These are phyloP conservation scores for Hymenoscyphus occultus DNA, from an alignment of 2,329 filamentous ascomycete genomes.

Conservation along the genomic window DNA sequence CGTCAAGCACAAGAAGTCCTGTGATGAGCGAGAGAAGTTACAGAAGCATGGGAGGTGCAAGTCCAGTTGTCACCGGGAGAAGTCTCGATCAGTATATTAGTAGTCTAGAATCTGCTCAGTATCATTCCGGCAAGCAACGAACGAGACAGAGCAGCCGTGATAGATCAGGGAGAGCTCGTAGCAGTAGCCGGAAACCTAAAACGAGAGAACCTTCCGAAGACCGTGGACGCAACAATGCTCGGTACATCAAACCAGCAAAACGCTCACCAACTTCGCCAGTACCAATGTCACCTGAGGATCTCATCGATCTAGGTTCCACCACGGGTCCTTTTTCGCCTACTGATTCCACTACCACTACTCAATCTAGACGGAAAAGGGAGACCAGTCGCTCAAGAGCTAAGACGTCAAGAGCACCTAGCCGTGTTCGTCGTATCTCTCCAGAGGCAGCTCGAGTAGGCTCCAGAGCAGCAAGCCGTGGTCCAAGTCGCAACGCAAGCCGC, in stretches of 20 bases:
- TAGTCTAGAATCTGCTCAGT: conserved; percentile 75
- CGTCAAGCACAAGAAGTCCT: conserved; percentile 47
- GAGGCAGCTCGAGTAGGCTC: conserved; percentile 27
- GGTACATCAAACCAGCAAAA: conserved; percentile 73
- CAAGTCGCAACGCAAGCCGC: conserved; percentile 42
- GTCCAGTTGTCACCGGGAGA: conserved; percentile 57
- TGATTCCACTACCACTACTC: conserved; percentile 14
- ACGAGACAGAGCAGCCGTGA: conserved; percentile 50
- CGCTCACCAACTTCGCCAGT: conserved; percentile 88
- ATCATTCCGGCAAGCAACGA: conserved; percentile 54
- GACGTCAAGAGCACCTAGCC: conserved; percentile 37
- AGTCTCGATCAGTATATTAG: conserved; percentile 82
- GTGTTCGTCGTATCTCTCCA: conserved; percentile 31
- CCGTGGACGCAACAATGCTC: conserved; percentile 62
- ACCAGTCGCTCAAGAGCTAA: conserved; percentile 34
- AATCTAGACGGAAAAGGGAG: conserved; percentile 25
- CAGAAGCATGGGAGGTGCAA: conserved; percentile 43
- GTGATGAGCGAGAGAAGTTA: conserved; percentile 45
- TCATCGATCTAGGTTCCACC: conserved; percentile 52
- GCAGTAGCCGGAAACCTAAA: conserved; percentile 47
- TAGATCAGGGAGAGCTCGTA: conserved; percentile 44
- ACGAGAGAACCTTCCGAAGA: conserved; percentile 65
- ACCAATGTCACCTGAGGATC: conserved; percentile 89
- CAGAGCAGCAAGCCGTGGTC: conserved; percentile 34
- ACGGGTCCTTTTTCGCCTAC: conserved; percentile 32